These are phyloP conservation scores for Kuraishia ogatae DNA, from an alignment of 805 yeast species.

Conservation along the genomic window DNA sequence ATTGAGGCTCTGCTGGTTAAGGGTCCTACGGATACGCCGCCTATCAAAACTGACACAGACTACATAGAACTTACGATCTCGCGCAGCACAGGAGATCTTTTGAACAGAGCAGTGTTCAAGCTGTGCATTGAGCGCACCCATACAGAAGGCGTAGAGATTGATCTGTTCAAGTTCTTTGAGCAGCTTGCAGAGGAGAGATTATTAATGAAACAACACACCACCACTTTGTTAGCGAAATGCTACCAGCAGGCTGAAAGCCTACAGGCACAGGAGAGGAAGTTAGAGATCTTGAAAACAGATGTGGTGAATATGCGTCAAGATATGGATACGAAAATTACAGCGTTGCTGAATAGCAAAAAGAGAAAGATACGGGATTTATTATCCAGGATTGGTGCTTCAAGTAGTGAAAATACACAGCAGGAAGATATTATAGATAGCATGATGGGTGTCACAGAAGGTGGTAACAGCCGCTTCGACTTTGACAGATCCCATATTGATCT, in stretches of 20 bases:
- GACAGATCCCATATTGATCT: neutral
- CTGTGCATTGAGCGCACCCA: neutral
- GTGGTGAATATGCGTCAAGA: neutral
- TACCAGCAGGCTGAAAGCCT: neutral
- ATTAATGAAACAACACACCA: neutral
- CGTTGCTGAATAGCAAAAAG: conserved; percentile 1
- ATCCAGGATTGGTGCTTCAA: neutral
- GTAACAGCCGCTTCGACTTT: neutral
- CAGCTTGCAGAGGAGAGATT: neutral
- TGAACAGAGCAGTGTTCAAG: neutral
- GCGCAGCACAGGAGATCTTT: neutral
- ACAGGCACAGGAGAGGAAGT: neutral
- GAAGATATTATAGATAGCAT: neutral
- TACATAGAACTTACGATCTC: neutral
- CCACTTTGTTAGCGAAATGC: neutral
- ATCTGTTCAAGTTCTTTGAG: conserved; percentile 2
- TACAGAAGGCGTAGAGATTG: neutral
- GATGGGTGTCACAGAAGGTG: neutral
- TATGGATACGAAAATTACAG: neutral
- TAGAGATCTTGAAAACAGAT: neutral
- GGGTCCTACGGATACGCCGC: neutral
- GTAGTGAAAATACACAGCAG: neutral
- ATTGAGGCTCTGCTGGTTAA: neutral
- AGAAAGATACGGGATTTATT: neutral
- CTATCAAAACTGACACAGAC: neutral